Percentiles rank a stretch among this genome's conserved stretches.
phyloP scores from a whole-genome alignment of 2,329 filamentous ascomycete species.

The Fusarium sublunatum region DNA sequence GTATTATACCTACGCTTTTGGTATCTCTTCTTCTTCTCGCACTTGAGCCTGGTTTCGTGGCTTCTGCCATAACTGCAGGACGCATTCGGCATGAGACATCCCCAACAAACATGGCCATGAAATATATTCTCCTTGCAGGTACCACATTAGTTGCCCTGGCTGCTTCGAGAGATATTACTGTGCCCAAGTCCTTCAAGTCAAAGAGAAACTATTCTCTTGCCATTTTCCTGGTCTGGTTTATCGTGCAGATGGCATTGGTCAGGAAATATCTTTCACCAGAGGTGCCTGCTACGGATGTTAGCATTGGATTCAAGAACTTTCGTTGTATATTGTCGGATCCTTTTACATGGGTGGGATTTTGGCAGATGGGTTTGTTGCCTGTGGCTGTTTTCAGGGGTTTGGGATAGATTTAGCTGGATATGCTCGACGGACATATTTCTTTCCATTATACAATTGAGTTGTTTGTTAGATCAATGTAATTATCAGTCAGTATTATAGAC shows the following conservation, averaged over 20 bases:
- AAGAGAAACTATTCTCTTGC: background rate
- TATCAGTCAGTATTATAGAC: too few species aligned
- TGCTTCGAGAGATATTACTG: background rate
- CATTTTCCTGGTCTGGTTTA: constrained; percentile 11
- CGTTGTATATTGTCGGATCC: constrained; percentile 25
- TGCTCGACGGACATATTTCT: background rate
- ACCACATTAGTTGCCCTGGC: constrained; percentile 11
- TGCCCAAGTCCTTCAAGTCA: constrained; percentile 2
- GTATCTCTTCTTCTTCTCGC: constrained; percentile 7
- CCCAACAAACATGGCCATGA: background rate
- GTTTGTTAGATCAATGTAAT: background rate
- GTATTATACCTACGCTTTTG: too few species aligned
- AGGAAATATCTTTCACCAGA: constrained; percentile 26
- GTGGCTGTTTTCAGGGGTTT: constrained; percentile 23
- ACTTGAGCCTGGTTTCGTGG: constrained; percentile 8
- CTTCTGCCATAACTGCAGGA: constrained; percentile 3
- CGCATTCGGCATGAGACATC: constrained; percentile 2
- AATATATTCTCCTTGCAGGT: constrained; percentile 20
- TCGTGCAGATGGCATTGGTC: constrained; percentile 28
- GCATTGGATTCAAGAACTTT: constrained; percentile 39
- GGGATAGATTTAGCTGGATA: background rate
- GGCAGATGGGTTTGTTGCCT: constrained; percentile 25
- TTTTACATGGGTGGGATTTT: constrained; percentile 27
- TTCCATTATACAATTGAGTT: background rate
- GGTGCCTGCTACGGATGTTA: constrained; percentile 1